Evolutionary conservation across 345 rosid species (phyloP).

Genomic region (Zanthoxylum bungeanum): DNA sequence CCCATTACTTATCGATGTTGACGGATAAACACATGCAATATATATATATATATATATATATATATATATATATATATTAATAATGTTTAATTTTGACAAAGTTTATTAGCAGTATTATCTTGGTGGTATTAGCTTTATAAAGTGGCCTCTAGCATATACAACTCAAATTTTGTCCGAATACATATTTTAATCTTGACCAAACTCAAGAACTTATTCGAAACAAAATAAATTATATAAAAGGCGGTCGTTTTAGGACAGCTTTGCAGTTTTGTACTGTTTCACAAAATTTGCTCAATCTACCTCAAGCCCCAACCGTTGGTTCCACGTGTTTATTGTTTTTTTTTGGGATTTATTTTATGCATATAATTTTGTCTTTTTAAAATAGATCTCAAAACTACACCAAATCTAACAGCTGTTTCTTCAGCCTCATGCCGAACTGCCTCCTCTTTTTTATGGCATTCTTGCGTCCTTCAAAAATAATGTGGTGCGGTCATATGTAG

Average conservation of each 20-base stretch:
- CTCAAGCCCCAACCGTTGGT: neutral
- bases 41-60: too few relatives aligned
- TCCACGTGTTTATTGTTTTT: neutral
- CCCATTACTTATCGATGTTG: too few relatives aligned
- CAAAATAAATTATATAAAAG: neutral
- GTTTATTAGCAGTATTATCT: neutral
- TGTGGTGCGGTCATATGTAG: neutral
- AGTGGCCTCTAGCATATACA: too few relatives aligned
- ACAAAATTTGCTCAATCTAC: neutral
- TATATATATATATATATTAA: too few relatives aligned
- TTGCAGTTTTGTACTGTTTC: neutral
- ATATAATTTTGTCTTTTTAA: neutral
- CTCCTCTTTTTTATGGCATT: neutral
- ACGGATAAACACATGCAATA: too few relatives aligned
- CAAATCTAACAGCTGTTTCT: constrained; percentile 8
- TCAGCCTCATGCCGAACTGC: neutral
- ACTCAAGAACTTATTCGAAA: neutral
- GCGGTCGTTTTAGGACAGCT: neutral
- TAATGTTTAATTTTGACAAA: too few relatives aligned
- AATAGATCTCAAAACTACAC: neutral
- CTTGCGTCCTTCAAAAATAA: too few relatives aligned
- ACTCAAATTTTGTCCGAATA: neutral
- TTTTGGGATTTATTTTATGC: neutral
- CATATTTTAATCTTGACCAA: neutral
- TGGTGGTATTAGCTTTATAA: too few relatives aligned